A percentile compares a stretch with the other conserved stretches of the same genome.
Evolutionary conservation across 2,329 filamentous ascomycete species (phyloP).

Genomic region (Tolypocladium sp.): DNA sequence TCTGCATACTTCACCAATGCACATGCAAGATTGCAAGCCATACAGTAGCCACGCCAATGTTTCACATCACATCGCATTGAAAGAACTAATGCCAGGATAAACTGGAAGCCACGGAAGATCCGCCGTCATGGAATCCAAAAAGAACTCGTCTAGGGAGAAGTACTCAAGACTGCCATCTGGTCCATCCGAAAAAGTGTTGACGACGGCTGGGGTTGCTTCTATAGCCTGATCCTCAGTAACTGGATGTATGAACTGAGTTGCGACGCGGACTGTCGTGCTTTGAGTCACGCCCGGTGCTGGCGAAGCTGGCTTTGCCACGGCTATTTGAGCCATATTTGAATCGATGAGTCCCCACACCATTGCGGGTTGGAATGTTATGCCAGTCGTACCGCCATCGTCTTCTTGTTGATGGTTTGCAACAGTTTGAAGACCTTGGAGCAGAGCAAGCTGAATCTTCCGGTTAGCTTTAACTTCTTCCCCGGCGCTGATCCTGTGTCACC

Average conservation of each 20-base stretch:
- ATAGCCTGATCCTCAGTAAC: background rate
- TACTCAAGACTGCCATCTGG: background rate
- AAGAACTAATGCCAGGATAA: background rate
- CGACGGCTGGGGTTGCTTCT: background rate
- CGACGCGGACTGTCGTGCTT: background rate
- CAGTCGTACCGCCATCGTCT: background rate
- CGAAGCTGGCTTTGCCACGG: background rate
- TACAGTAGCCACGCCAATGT: too few relatives aligned
- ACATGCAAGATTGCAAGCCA: too few relatives aligned
- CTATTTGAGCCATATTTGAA: background rate
- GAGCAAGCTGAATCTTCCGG: background rate
- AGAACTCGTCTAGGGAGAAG: background rate
- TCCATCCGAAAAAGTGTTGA: background rate
- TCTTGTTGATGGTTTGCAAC: background rate
- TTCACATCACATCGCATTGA: background rate
- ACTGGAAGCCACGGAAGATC: background rate
- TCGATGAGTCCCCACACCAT: background rate
- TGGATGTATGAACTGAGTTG: background rate
- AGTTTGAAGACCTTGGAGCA: background rate
- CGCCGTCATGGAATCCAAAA: background rate
- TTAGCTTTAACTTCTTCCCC: background rate
- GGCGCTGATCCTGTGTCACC: background rate
- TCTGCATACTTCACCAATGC: too few relatives aligned
- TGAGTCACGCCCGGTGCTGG: background rate
- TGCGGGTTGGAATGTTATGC: background rate